Evolutionary conservation across 257 asterid species (phyloP).

Genomic region (Solanum chilense): DNA sequence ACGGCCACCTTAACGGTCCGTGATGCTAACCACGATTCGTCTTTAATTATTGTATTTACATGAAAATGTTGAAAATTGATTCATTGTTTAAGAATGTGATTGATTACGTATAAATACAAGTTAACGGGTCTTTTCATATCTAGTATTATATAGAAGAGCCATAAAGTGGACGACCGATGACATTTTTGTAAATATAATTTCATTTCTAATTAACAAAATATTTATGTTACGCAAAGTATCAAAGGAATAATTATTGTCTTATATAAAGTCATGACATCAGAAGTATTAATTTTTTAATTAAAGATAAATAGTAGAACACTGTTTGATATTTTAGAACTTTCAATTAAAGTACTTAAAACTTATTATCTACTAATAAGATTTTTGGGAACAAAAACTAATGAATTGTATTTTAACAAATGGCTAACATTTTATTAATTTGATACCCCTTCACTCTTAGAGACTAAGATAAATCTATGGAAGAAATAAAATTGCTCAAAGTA

Average conservation of each 20-base stretch:
- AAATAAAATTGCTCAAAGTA: too few relatives aligned
- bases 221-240: not conserved
- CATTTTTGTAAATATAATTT: not conserved
- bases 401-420: not conserved
- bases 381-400: not conserved
- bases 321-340: not conserved
- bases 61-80: too few relatives aligned
- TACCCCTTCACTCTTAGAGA: not conserved
- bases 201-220: not conserved
- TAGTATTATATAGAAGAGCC: not conserved
- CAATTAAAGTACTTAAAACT: not conserved
- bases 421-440: not conserved
- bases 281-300: too few relatives aligned
- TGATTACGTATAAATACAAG: too few relatives aligned
- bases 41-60: too few relatives aligned
- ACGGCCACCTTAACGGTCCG: too few relatives aligned
- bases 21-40: too few relatives aligned
- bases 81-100: too few relatives aligned
- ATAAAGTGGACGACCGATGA: not conserved
- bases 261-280: not conserved
- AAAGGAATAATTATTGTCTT: not conserved
- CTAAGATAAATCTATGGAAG: not conserved
- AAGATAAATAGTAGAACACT: not conserved
- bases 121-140: too few relatives aligned
- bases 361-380: not conserved